Conservation (phyloP, 257 asterid species). For the Solanum pinnatisectum region DNA sequence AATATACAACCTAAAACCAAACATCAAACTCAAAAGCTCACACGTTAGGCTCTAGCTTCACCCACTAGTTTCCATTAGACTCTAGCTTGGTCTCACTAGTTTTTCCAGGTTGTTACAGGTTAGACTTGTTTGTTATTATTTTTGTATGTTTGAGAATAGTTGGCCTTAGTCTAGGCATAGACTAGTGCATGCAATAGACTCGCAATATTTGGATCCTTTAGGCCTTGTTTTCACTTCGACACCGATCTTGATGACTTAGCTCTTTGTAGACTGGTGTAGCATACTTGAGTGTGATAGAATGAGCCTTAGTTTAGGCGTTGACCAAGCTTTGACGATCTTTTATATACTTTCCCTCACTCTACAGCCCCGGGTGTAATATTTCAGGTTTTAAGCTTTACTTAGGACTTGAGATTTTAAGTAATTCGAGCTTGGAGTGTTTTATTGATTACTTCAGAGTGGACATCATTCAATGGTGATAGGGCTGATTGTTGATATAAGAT, state of each 20-base stretch:
- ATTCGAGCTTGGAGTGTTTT: background rate
- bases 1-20: too few species aligned
- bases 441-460: background rate
- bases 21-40: too few species aligned
- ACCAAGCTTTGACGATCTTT: background rate
- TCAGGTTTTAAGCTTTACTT: background rate
- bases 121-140: background rate
- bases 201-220: background rate
- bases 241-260: background rate
- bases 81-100: too few species aligned
- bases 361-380: background rate
- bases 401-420: background rate
- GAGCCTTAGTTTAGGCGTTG: background rate
- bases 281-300: background rate
- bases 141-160: too few species aligned
- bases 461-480: background rate
- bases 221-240: background rate
- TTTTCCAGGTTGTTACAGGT: too few species aligned
- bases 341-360: background rate
- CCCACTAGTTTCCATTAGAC: too few species aligned
- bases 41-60: too few species aligned
- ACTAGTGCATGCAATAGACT: background rate
- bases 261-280: background rate
- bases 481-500: too few species aligned
- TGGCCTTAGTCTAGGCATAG: background rate